phyloP scores from a whole-genome alignment of 1,139 yeast species.

The Geotrichum macrosporum region DNA sequence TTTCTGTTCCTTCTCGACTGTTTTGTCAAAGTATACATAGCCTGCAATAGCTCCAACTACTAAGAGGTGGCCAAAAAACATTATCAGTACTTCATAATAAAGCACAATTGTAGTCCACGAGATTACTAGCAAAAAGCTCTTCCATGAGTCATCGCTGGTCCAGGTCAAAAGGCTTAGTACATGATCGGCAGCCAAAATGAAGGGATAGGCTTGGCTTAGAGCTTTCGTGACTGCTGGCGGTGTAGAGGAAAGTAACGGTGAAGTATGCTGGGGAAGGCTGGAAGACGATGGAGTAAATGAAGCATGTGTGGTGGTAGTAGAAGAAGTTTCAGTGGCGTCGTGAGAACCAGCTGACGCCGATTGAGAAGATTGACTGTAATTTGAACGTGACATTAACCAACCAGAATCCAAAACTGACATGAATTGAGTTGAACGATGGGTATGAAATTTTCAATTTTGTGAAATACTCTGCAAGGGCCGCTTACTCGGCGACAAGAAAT shows the following conservation, averaged over 20 bases:
- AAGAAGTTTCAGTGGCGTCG: neutral
- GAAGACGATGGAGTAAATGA: conserved; percentile 36
- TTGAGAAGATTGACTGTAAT: conserved; percentile 1
- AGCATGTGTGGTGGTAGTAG: conserved; percentile 29
- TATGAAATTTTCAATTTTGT: no score
- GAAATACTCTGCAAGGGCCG: no score
- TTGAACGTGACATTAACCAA: neutral
- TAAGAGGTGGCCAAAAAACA: conserved; percentile 75
- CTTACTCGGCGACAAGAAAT: no score
- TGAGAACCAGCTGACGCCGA: conserved; percentile 4
- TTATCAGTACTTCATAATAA: conserved; percentile 67
- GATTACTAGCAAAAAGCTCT: conserved; percentile 60
- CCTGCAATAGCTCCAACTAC: conserved; percentile 63
- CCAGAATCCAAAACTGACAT: neutral
- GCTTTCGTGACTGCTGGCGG: conserved; percentile 90
- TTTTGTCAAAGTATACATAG: conserved; percentile 50
- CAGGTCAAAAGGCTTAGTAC: conserved; percentile 73
- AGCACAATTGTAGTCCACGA: conserved; percentile 56
- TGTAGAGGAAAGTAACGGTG: conserved; percentile 47
- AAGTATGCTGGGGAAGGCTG: conserved; percentile 37
- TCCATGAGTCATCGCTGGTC: conserved; percentile 85
- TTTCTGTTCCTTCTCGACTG: conserved; percentile 46
- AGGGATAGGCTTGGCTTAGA: conserved; percentile 76
- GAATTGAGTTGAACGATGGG: no score
- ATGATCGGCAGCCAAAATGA: conserved; percentile 66